Evolutionary conservation across 305 asterid genomes (phyloP), one percentile per base, ranked within the genome.

Genomic region (Fraxinus sp.): DNA sequence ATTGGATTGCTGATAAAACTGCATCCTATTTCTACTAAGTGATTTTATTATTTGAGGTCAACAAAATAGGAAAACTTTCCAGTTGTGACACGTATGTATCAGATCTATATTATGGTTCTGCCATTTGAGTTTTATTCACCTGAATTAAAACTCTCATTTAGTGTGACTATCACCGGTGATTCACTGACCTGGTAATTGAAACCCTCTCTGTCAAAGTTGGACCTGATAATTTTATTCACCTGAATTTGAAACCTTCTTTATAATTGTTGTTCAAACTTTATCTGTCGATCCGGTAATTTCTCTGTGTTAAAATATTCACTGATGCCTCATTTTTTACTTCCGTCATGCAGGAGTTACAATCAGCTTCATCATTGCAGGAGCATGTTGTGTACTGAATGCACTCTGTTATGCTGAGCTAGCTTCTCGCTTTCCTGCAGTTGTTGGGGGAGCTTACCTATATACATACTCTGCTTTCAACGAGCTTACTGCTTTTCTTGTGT

Each of bases 381-480:
- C 86, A 57, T 94, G 98, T 55, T 96, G 98, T 64, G 90, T 92
- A 79, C 90, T 94, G 68, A 94, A 96, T 83, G 99, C 98, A 57
- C 98, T 96, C 78, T 96, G 98, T 86, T 96, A 94, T 79, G 98
- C 99, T 46, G 98, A 96, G 85, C 87, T 92, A 35, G 96, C 99
- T 78, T 92, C 99, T 73, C 95, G 97, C 16, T 92, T 96, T 81
- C 99, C 99, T 0, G 98, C 99, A 33, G 98, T 96, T 87, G 98
- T 96, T 85, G 99, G 99, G 20, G 99, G 99, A 86, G 99, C 99
- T 9, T 96, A 96, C 84, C 82, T 94, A 32, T 96, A 96, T 81
- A 75, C 99, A 1, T 96, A 96, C 88, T 87, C 99, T 41, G 98
- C 99, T 88, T 96, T 96, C 91, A 93, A 96, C 22, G 99, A 96